Evolutionary conservation across 495 filamentous ascomycete genomes (phyloP).

Genomic region (Aspergillus ostianus): DNA sequence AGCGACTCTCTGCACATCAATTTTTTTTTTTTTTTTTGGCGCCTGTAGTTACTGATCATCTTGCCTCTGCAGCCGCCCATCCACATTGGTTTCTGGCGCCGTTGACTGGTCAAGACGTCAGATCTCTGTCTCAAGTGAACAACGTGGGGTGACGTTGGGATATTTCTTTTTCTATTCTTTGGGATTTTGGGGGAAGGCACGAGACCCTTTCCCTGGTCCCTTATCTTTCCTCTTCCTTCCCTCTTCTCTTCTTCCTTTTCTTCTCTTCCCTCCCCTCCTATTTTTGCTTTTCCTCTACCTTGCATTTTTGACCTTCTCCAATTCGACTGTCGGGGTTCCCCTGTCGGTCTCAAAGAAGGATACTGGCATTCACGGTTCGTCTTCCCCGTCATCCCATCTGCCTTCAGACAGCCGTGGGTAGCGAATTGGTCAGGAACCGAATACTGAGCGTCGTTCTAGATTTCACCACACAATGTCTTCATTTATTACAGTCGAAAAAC

Average conservation of each 20-base stretch:
- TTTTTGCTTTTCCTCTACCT: not conserved
- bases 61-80: not conserved
- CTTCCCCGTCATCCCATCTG: not conserved
- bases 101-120: conserved; percentile 1
- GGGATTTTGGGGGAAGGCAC: conserved; percentile 8
- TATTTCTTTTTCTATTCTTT: not conserved
- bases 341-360: not conserved
- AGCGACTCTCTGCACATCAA: not conserved
- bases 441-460: not conserved
- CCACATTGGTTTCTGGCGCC: not conserved
- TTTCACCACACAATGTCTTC: conserved; percentile 23
- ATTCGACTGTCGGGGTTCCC: not conserved
- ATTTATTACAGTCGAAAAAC: conserved; percentile 51
- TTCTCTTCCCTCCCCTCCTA: not conserved
- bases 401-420: not conserved
- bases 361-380: conserved; percentile 1
- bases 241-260: conserved; percentile 1
- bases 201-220: conserved; percentile 1
- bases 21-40: too few relatives aligned
- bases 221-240: not conserved
- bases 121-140: conserved; percentile 13
- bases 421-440: not conserved
- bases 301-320: conserved; percentile 1
- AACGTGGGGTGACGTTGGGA: conserved; percentile 19
- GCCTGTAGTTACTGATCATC: not conserved